Evolutionary conservation across 1,139 yeast genomes (phyloP).

Genomic region (Yamadazyma dushanensis): DNA sequence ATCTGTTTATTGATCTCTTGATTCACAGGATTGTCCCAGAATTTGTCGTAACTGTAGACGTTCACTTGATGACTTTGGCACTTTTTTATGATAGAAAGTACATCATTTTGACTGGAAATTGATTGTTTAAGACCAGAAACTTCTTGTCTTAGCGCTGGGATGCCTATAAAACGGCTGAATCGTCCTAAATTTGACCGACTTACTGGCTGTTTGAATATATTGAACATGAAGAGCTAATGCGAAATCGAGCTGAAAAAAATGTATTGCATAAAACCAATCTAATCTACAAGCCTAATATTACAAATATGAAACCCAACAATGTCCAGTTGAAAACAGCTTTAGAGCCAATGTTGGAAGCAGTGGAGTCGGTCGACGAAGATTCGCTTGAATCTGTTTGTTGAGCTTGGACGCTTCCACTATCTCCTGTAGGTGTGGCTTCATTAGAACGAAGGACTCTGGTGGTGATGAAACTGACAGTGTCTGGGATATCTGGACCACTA

Average conservation of each 20-base stretch:
- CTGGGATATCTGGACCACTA: conserved; percentile 15
- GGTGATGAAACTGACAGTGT: conserved; percentile 20
- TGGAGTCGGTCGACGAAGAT: conserved; percentile 5
- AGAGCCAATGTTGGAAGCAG: background rate
- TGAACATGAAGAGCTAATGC: background rate
- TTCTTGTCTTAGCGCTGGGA: background rate
- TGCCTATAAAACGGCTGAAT: background rate
- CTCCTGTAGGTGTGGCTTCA: conserved; percentile 4
- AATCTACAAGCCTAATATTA: conserved; percentile 6
- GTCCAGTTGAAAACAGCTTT: background rate
- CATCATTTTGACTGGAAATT: conserved; percentile 5
- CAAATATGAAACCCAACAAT: conserved; percentile 1
- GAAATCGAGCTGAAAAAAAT: background rate
- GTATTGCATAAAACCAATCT: conserved; percentile 1
- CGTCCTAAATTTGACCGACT: background rate
- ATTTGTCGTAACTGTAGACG: conserved; percentile 23
- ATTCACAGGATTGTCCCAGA: conserved; percentile 22
- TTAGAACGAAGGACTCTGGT: conserved; percentile 18
- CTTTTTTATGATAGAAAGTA: conserved; percentile 23
- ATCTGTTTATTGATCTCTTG: conserved; percentile 20
- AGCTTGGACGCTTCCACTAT: conserved; percentile 2
- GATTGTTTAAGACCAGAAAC: background rate
- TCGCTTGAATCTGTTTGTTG: conserved; percentile 4
- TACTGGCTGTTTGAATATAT: background rate
- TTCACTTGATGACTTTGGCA: conserved; percentile 22